Evolutionary conservation across 805 yeast species (phyloP).

Genomic region (Aciculoconidium aculeatum): DNA sequence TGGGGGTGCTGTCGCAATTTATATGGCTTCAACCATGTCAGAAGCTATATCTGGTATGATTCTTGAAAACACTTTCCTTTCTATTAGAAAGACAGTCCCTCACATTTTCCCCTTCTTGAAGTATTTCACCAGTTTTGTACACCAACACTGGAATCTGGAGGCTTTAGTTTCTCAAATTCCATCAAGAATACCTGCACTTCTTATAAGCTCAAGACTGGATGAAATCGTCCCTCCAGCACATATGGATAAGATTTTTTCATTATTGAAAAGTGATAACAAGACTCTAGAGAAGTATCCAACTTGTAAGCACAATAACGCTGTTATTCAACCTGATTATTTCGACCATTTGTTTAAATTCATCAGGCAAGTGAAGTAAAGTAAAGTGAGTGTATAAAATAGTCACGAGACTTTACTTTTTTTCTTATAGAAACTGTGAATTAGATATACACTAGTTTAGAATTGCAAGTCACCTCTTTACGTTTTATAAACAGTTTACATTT

Average conservation of each 20-base stretch:
- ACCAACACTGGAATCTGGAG: conserved; percentile 82
- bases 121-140: conserved; percentile 55
- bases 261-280: conserved; percentile 49
- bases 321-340: conserved; percentile 76
- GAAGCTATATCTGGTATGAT: conserved; percentile 55
- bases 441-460: too few relatives aligned
- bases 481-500: too few relatives aligned
- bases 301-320: conserved; percentile 81
- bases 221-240: conserved; percentile 91
- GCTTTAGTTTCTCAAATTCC: conserved; percentile 46
- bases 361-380: too few relatives aligned
- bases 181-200: conserved; percentile 54
- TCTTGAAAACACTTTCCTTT: conserved; percentile 81
- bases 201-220: conserved; percentile 70
- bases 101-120: conserved; percentile 66
- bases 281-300: conserved; percentile 47
- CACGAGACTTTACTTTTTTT: too few relatives aligned
- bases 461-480: too few relatives aligned
- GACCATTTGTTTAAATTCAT: too few relatives aligned
- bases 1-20: conserved; percentile 93
- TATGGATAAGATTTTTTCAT: conserved; percentile 54
- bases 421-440: too few relatives aligned
- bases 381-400: too few relatives aligned
- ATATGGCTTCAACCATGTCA: conserved; percentile 60
- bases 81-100: conserved; percentile 64